phyloP scores from a whole-genome alignment of 1,284 basidiomycete species.

The Apiotrichum veenhuisii region DNA sequence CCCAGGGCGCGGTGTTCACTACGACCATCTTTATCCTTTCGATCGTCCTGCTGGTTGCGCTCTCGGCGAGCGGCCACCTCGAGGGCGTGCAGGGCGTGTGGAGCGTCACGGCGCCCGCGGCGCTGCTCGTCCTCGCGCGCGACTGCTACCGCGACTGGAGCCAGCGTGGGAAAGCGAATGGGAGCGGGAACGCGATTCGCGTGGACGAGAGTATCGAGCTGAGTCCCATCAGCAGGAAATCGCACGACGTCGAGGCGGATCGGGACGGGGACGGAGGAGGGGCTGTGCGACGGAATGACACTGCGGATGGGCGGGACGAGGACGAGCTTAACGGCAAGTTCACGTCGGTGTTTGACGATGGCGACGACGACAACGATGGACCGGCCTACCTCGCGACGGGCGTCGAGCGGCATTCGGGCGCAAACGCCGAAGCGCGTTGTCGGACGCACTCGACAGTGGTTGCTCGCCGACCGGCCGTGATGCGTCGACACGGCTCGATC shows the following conservation, averaged over 20 bases:
- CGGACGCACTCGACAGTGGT: background rate
- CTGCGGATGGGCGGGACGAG: background rate
- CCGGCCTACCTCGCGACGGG: background rate
- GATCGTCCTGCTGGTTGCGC: constrained; percentile 58
- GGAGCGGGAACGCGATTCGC: background rate
- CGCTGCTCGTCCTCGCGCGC: constrained; percentile 64
- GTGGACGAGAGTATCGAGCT: background rate
- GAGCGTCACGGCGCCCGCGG: constrained; percentile 79
- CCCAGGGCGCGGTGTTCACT: constrained; percentile 55
- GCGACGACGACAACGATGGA: background rate
- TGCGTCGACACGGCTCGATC: constrained; percentile 1
- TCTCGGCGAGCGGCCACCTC: constrained; percentile 54
- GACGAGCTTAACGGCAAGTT: background rate
- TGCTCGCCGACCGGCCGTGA: background rate
- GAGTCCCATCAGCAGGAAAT: constrained; percentile 4
- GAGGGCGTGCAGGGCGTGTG: constrained; percentile 65
- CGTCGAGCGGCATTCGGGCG: background rate
- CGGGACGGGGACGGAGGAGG: background rate
- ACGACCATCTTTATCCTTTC: constrained; percentile 55
- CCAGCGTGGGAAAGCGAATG: background rate
- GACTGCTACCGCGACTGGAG: constrained; percentile 61
- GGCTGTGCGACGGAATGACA: too few relatives aligned
- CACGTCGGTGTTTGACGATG: background rate
- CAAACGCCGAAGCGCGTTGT: background rate
- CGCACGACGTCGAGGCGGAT: background rate